Percentiles rank a stretch among this genome's conserved stretches.
Evolutionary conservation across 768 basidiomycete genomes (phyloP).

Genomic region (Tricholoma bakamatsutake): DNA sequence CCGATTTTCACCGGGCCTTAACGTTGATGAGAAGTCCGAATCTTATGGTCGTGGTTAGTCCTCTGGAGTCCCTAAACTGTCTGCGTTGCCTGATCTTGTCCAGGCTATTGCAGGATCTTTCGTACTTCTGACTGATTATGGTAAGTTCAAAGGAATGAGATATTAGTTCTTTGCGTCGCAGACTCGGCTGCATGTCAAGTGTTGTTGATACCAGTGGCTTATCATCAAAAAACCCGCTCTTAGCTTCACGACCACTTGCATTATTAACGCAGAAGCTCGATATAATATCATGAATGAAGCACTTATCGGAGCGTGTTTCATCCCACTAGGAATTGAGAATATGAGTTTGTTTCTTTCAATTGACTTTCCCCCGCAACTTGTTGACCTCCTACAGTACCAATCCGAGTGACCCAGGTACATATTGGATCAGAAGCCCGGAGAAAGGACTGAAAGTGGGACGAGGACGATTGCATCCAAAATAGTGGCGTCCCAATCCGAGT

Average conservation of each 20-base stretch:
- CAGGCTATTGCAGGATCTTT: conserved; percentile 10
- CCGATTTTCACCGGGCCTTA: too few species aligned
- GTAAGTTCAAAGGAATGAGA: conserved; percentile 15
- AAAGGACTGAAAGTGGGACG: conserved; percentile 29
- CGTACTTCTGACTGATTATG: conserved; percentile 23
- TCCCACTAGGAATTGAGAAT: background rate
- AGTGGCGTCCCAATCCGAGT: too few species aligned
- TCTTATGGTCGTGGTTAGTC: too few species aligned
- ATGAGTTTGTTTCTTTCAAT: background rate
- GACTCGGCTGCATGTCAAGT: conserved; percentile 27
- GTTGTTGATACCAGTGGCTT: conserved; percentile 29
- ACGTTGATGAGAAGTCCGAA: too few species aligned
- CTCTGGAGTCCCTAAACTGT: too few species aligned
- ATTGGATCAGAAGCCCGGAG: too few species aligned
- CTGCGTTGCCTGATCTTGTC: background rate
- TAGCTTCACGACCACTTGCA: background rate
- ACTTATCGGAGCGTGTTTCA: background rate
- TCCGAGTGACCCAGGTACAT: too few species aligned
- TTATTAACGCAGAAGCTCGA: background rate
- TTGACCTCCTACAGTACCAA: conserved; percentile 27
- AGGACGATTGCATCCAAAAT: too few species aligned
- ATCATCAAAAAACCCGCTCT: background rate
- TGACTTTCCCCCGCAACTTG: background rate
- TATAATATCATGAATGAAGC: conserved; percentile 1
- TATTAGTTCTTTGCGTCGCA: conserved; percentile 6